Percentiles rank a stretch among this genome's conserved stretches.
Conservation (phyloP, 495 filamentous ascomycete species). For the Apodospora peruviana region DNA sequence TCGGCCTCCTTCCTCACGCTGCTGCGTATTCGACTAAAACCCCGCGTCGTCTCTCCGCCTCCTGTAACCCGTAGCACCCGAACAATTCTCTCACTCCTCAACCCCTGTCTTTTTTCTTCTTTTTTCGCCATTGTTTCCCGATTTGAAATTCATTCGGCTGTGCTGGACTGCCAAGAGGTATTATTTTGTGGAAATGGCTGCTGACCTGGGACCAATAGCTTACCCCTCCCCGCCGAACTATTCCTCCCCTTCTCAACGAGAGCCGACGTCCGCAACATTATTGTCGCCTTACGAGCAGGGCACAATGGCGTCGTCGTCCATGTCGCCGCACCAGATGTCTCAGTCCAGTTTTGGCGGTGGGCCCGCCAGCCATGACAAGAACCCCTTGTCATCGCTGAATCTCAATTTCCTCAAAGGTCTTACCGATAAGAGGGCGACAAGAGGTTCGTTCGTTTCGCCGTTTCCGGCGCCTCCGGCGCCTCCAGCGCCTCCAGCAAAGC, state of each 20-base stretch:
- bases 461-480: neutral
- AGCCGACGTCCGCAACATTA: conserved; percentile 15
- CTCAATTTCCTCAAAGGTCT: conserved; percentile 54
- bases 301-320: conserved; percentile 39
- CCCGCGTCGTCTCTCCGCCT: neutral
- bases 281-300: conserved; percentile 29
- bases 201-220: conserved; percentile 25
- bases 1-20: too few species aligned
- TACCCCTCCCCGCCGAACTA: conserved; percentile 37
- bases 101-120: neutral
- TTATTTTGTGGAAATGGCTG: conserved; percentile 9
- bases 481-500: too few species aligned
- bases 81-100: neutral
- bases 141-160: neutral
- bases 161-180: conserved; percentile 1
- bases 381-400: conserved; percentile 47
- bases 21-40: too few species aligned
- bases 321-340: conserved; percentile 29
- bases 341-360: conserved; percentile 26
- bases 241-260: conserved; percentile 27
- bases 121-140: neutral
- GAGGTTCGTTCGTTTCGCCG: conserved; percentile 6
- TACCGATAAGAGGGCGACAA: conserved; percentile 55
- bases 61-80: neutral
- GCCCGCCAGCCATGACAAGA: conserved; percentile 36